Base-by-base conservation (phyloP, 495 filamentous ascomycete species). In the Astrothelium macrocarpum region DNA sequence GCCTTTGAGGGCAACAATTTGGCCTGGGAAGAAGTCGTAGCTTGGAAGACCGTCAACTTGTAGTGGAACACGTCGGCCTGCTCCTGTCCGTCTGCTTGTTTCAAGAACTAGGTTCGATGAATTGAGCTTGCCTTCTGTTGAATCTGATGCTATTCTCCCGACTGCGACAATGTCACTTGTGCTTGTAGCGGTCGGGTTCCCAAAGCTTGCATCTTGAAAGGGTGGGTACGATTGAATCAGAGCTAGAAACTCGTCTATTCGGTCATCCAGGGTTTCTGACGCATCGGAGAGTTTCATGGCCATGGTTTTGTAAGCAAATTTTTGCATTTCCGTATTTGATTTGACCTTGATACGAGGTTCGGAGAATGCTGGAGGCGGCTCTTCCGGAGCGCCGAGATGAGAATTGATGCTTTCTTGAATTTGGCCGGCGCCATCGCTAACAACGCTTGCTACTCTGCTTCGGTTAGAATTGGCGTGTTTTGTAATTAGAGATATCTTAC, bases 221-320 rank as follows among this genome's bases (percentile, higher is more conserved):
- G 84, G 77, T 73, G 94, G 82, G 69, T 91, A 80, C 28, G 84
- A 82, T 76, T 88, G 84, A n/a, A 95, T 81, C 1, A 89, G 71
- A 2, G 72, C 71, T 66, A 82, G 79, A 66, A 97, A 96, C 32
- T 90, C 90, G 62, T 98, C 94, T 74, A 98, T 96, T 49, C 93
- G 84, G 72, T 96, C 92, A 71, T 98, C 94, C 5, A 95, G 79
- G 60, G 96, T 88, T 74, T 96, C 92, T 1, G 91, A 92, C 1
- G 90, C 85, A 69, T 96, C 92, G 3, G 90, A 90, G 14, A 92
- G 81, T 67, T 94, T 95, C 90, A 96, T 95, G 32, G 90, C 88
- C 88, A 97, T 87, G 0, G 90, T 87, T 68, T 91, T 91, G 74
- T 96, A 98, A 10, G 83, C 84, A 60, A 96, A 88, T 70, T 95